Conservation (phyloP, 371 early-diverging fungal genomes). For the Homolaphlyctis polyrhiza region DNA sequence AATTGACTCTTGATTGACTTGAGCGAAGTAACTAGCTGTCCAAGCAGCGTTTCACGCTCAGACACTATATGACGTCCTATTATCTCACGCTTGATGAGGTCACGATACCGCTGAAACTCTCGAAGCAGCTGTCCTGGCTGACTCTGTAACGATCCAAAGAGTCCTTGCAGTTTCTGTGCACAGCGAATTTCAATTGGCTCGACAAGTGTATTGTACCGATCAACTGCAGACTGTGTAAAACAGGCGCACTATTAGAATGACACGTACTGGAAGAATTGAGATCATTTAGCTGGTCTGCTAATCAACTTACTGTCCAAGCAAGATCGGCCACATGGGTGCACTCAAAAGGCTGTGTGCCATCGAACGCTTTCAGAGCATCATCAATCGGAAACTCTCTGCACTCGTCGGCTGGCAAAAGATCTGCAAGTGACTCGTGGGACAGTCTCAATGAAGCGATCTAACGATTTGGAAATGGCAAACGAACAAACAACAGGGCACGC, state of each 20-base stretch:
- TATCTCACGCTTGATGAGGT: slow-evolving; percentile 22
- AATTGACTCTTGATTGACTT: slow-evolving; percentile 22
- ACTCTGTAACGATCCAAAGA: slow-evolving; percentile 27
- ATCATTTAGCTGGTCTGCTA: too few species aligned
- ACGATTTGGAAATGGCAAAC: too few species aligned
- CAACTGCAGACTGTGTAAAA: slow-evolving; percentile 16
- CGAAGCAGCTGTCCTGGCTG: slow-evolving; percentile 43
- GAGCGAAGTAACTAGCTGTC: slow-evolving; percentile 24
- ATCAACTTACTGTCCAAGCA: slow-evolving; percentile 34
- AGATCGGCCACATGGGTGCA: slow-evolving; percentile 8
- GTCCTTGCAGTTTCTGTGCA: slow-evolving; percentile 21
- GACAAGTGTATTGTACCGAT: slow-evolving; percentile 22
- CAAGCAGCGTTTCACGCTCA: slow-evolving; percentile 34
- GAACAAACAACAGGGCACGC: too few species aligned
- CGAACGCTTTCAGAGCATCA: slow-evolving; percentile 16
- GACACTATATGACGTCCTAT: slow-evolving; percentile 28
- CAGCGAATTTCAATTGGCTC: slow-evolving; percentile 23
- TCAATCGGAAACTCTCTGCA: slow-evolving; percentile 26
- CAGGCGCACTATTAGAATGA: too few species aligned
- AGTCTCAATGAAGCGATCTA: slow-evolving; percentile 29
- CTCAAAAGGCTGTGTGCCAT: slow-evolving; percentile 11
- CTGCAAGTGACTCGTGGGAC: slow-evolving; percentile 27
- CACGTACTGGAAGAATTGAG: not conserved
- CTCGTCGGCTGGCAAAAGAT: slow-evolving; percentile 31
- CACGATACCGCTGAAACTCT: slow-evolving; percentile 40